Percentiles rank a stretch among this genome's conserved stretches.
These are phyloP conservation scores for Lentinula aciculospora DNA, from an alignment of 768 basidiomycete species.

Conservation along the genomic window DNA sequence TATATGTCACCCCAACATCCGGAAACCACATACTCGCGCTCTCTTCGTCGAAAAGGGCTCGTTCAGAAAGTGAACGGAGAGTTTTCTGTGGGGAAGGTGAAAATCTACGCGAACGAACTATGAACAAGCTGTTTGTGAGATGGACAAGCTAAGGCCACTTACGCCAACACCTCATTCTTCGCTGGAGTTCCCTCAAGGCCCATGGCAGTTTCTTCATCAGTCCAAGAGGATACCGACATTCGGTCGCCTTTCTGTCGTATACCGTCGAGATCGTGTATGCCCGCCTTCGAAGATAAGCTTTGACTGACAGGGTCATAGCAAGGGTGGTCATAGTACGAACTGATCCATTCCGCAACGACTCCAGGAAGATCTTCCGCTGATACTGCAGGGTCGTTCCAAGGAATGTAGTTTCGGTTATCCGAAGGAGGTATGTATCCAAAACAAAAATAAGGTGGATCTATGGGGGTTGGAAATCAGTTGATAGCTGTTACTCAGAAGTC, in stretches of 20 bases:
- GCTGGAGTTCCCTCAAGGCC: conserved; percentile 3
- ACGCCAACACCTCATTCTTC: conserved; percentile 1
- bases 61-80: background rate
- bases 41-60: conserved; percentile 8
- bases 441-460: conserved; percentile 9
- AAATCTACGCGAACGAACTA: background rate
- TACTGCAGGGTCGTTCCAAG: conserved; percentile 6
- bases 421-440: conserved; percentile 13
- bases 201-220: conserved; percentile 3
- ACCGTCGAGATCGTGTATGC: conserved; percentile 2
- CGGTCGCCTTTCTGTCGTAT: background rate
- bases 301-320: background rate
- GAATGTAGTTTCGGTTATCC: conserved; percentile 4
- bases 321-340: conserved; percentile 11
- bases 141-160: too few relatives aligned
- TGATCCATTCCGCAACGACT: conserved; percentile 8
- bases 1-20: background rate
- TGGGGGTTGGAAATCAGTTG: background rate
- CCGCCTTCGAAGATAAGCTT: background rate
- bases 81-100: background rate
- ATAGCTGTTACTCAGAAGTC: background rate
- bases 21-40: conserved; percentile 5
- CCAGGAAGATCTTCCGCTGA: conserved; percentile 7
- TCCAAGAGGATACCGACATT: conserved; percentile 8
- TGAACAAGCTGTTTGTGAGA: background rate